Evolutionary conservation across 441 rosid genomes (phyloP), one percentile per base, ranked within the genome.

Genomic region (Omphalea diandra): DNA sequence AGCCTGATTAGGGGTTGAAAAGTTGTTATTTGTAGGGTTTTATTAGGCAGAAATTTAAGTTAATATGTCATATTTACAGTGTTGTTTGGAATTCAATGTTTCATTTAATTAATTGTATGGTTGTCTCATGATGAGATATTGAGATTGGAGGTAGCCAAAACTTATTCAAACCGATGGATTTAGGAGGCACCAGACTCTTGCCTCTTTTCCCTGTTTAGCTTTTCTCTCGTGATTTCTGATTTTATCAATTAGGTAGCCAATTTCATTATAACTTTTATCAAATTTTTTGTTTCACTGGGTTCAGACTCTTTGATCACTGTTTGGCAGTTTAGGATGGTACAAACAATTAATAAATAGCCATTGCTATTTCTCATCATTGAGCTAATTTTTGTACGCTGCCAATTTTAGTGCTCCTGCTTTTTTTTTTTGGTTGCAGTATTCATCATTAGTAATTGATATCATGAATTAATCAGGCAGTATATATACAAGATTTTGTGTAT

Each of bases 381-480:
- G 32, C 0, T 11, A 1, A 35, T 36, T 35, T 66, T 35, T 2
- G 22, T 50, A 7, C 7, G 18, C 7, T 35, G 22, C 29, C 17
- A 35, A 35, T 10, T 65, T 35, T 35, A 43, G 24, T 50, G 29
- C 58, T 49, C 29, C 58, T 49, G 12, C 12, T 10, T 52, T 52
- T 20, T 33, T 44, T 17, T 63, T 44, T 44, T 44, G 3, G n/a
- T 26, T 11, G 22, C 8, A 35, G 3, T 22, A 36, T 4, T 27
- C 1, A 0, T 49, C 29, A n/a, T 20, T 69, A 11, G 29, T 32
- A 17, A 31, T 32, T 46, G 36, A 24, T 12, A 32, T 22, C 12
- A 18, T 71, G 32, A 29, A 40, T 61, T 44, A 29, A 58, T 49
- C 35, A 7, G 62, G 41, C 33, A 65, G 22, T 46, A 36, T 65